These are phyloP conservation scores for Sporothrix dimorphospora DNA, from an alignment of 2,329 filamentous ascomycete species.

Conservation along the genomic window DNA sequence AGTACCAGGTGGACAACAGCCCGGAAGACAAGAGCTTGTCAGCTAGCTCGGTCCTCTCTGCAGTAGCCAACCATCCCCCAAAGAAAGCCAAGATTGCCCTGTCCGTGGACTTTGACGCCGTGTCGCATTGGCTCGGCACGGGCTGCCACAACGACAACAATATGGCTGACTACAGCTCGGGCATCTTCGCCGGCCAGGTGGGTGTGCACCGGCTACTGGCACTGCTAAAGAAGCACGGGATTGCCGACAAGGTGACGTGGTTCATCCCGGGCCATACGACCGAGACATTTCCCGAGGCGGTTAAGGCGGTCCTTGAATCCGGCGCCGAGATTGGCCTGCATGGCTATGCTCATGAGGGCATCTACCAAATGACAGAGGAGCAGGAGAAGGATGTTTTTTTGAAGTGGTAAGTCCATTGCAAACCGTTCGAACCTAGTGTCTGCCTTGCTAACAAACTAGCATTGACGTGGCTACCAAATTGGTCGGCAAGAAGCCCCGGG, in stretches of 20 bases:
- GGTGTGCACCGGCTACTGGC: constrained; percentile 68
- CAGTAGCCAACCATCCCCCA: too few relatives aligned
- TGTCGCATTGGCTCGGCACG: constrained; percentile 58
- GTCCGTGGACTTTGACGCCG: constrained; percentile 55
- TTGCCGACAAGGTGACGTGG: constrained; percentile 62
- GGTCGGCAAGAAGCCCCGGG: constrained; percentile 63
- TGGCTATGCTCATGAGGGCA: constrained; percentile 42
- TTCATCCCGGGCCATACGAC: constrained; percentile 54
- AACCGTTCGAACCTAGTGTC: too few relatives aligned
- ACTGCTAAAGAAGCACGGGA: constrained; percentile 70
- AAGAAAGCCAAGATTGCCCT: constrained; percentile 36
- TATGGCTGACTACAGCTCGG: constrained; percentile 53
- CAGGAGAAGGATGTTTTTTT: constrained; percentile 76
- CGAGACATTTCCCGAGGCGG: constrained; percentile 52
- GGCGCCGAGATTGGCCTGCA: constrained; percentile 54
- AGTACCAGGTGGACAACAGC: constrained; percentile 36
- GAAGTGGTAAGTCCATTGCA: constrained; percentile 55
- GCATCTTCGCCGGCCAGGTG: constrained; percentile 51
- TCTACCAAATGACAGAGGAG: constrained; percentile 64
- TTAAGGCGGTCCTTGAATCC: constrained; percentile 47
- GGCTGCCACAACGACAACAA: constrained; percentile 53
- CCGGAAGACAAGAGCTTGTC: too few relatives aligned
- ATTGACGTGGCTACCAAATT: constrained; percentile 37
- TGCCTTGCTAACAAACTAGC: neutral
- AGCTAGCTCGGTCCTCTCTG: too few relatives aligned